Conservation (phyloP, 768 basidiomycete species). For the Psilocybe cubensis region DNA sequence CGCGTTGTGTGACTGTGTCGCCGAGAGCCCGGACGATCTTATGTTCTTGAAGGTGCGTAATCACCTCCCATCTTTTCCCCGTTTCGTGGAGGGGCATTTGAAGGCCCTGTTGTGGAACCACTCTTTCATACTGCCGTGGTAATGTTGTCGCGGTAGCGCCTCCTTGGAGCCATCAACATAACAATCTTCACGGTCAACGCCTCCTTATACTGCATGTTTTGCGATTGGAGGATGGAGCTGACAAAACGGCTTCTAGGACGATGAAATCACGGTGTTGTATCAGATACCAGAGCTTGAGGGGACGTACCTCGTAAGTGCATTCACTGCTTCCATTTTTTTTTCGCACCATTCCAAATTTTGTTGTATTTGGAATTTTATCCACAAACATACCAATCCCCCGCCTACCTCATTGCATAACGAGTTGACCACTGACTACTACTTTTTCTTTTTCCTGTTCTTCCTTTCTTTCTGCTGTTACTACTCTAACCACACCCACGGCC, state of each 20-base stretch:
- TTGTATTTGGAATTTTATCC: too few relatives aligned
- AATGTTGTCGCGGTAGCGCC: too few relatives aligned
- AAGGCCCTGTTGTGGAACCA: not conserved
- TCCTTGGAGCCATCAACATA: too few relatives aligned
- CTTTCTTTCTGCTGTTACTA: not conserved
- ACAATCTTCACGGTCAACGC: not conserved
- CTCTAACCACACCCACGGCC: not conserved
- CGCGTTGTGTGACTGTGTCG: slow-evolving; percentile 75
- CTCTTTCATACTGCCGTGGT: slow-evolving; percentile 1
- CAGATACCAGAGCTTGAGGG: slow-evolving; percentile 60
- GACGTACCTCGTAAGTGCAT: slow-evolving; percentile 56
- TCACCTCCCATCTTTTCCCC: not conserved
- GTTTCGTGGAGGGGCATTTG: not conserved
- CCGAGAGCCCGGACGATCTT: slow-evolving; percentile 72
- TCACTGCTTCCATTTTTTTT: not conserved
- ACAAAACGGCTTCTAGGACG: slow-evolving; percentile 51
- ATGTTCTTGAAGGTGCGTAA: slow-evolving; percentile 82
- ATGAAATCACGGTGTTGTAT: slow-evolving; percentile 79
- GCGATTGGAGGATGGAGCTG: not conserved
- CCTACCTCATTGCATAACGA: not conserved
- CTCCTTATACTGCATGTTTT: not conserved
- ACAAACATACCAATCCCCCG: too few relatives aligned
- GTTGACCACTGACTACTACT: not conserved
- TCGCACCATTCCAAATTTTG: not conserved
- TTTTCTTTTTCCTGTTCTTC: not conserved